Conservation (phyloP, 306 rosid genomes). For the Fragaria ananassa region DNA sequence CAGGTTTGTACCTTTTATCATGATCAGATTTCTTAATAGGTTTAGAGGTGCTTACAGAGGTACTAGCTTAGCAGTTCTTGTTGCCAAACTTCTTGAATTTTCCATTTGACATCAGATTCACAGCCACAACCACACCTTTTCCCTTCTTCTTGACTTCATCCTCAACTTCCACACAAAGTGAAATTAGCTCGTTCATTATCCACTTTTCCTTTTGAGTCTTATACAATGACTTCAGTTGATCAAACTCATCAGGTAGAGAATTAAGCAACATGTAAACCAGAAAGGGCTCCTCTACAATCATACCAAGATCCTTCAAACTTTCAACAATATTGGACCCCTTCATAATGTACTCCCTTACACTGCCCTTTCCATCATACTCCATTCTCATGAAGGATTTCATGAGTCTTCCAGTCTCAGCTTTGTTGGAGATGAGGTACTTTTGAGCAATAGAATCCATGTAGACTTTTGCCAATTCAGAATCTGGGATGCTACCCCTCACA, state of each 20-base stretch:
- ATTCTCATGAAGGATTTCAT: neutral
- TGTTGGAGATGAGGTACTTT: too few species aligned
- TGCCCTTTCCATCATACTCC: neutral
- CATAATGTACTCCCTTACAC: neutral
- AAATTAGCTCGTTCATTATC: neutral
- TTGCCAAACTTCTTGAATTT: too few species aligned
- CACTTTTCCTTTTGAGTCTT: neutral
- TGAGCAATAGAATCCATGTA: too few species aligned
- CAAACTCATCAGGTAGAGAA: neutral
- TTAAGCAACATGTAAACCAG: neutral
- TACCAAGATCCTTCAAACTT: neutral
- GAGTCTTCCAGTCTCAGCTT: too few species aligned
- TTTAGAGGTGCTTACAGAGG: too few species aligned
- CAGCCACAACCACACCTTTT: too few species aligned
- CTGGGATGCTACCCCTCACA: too few species aligned
- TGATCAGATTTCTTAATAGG: too few species aligned
- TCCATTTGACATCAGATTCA: too few species aligned
- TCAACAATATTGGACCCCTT: neutral
- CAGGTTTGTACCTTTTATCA: too few species aligned
- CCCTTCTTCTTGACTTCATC: neutral
- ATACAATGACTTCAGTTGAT: neutral
- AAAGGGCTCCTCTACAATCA: neutral
- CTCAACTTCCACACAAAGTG: neutral
- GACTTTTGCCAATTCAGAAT: too few species aligned
- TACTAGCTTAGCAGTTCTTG: too few species aligned